Evolutionary conservation across 768 basidiomycete genomes (phyloP).

Genomic region (Panaeolus cyanescens): DNA sequence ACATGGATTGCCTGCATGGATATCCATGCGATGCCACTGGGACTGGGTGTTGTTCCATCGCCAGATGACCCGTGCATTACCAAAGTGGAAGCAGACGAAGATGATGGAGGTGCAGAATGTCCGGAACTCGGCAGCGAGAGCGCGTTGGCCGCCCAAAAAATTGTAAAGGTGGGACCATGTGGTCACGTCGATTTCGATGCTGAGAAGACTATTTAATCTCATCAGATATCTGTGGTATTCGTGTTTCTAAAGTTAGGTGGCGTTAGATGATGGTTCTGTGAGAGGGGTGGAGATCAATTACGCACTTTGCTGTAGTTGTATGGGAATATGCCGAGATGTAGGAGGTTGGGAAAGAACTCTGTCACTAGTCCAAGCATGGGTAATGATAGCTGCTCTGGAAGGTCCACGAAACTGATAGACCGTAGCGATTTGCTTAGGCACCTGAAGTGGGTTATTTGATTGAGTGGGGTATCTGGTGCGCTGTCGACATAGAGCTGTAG

Average conservation of each 20-base stretch:
- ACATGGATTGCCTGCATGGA: slow-evolving; percentile 10
- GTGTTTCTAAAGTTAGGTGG: slow-evolving; percentile 24
- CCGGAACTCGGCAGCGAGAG: slow-evolving; percentile 32
- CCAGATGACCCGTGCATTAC: slow-evolving; percentile 13
- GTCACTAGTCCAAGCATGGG: slow-evolving; percentile 22
- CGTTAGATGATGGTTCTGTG: background rate
- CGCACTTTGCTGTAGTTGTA: slow-evolving; percentile 24
- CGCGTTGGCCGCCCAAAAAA: slow-evolving; percentile 22
- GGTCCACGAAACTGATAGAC: slow-evolving; percentile 29
- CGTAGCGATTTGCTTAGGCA: slow-evolving; percentile 24
- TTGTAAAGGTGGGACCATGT: slow-evolving; percentile 28
- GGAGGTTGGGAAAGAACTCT: slow-evolving; percentile 21
- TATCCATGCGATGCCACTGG: slow-evolving; percentile 15
- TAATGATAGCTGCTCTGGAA: slow-evolving; percentile 25
- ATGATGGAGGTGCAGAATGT: slow-evolving; percentile 29
- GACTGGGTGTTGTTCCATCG: background rate
- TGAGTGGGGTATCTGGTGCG: slow-evolving; percentile 26
- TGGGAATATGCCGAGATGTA: slow-evolving; percentile 29
- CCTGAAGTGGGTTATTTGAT: slow-evolving; percentile 32
- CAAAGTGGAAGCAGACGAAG: slow-evolving; percentile 32
- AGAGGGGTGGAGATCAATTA: slow-evolving; percentile 16
- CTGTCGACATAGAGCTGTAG: slow-evolving; percentile 46
- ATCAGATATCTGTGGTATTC: slow-evolving; percentile 26
- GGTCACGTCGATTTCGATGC: slow-evolving; percentile 35
- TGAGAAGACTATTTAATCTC: slow-evolving; percentile 25